Base-by-base conservation (phyloP, 2,329 filamentous ascomycete species). In the Xylaria sp. region DNA sequence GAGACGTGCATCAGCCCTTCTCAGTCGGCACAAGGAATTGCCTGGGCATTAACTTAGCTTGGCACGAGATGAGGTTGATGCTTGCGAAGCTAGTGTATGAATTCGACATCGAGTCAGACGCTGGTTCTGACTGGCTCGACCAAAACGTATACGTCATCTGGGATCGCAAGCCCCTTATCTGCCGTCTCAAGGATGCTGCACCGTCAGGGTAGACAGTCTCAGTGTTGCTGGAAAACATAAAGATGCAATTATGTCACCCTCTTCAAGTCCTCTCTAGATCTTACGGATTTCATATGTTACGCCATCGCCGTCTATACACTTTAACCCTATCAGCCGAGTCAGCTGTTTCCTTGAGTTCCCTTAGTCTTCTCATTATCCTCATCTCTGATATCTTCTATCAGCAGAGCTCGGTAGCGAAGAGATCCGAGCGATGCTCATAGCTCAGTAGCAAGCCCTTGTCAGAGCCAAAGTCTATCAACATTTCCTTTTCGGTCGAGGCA, bases 61-160 rank as follows among this genome's bases (percentile, higher is more conserved):
- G 65, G 73, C 71, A 73, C 55, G 71, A 74, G 57, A 74, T 73
- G 69, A 55, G 73, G 20, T 51, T 75, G 15, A 60, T 74, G 31
- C 66, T 75, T 12, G 54, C 69, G 5, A 72, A 67, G 25, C 28
- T 75, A 13, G 50, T 74, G 1, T 70, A 54, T 31, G 65, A 67
- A 20, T 73, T 74, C 37, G 67, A 74, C 28, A 65, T 73, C 34
- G 67, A 71, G 54, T 67, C 62, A 12, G 63, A 72, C 13, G 55
- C 61, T 28, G 65, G 65, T 12, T 46, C 56, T 6, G 69, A 66
- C n/a, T 73, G 71, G 72, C 25, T 58, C 10, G 71, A 72, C 25
- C 67, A 74, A 62, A 63, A 73, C 1, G 63, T 70, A 15, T 73
- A 69, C 10, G 46, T 73, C 3, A 66, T 66, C 12, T 71, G 66